Conservation (phyloP, 2,329 filamentous ascomycete species). For the Penicillium thymicola region DNA sequence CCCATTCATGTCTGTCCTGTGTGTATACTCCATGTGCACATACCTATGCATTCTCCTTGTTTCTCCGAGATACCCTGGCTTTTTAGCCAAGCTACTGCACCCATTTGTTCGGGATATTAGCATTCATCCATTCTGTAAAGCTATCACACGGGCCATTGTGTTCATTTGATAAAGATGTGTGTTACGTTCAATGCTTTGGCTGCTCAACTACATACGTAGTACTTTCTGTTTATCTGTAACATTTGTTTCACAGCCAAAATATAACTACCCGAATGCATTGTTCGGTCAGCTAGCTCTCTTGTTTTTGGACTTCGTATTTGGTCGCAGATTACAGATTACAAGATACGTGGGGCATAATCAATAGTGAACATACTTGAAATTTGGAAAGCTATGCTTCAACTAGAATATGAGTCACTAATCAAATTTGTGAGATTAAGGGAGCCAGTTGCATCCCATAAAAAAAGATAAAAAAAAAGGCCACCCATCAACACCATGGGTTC, state of each 20-base stretch:
- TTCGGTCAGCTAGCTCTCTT: not conserved
- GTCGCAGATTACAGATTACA: not conserved
- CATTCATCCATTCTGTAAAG: not conserved
- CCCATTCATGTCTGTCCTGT: not conserved
- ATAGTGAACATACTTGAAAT: conserved; percentile 3
- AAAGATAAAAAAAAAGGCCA: not conserved
- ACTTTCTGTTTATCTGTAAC: not conserved
- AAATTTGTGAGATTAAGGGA: conserved; percentile 8
- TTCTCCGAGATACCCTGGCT: conserved; percentile 12
- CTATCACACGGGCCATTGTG: not conserved
- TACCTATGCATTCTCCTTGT: conserved; percentile 6
- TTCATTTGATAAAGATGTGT: not conserved
- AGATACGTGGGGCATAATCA: not conserved
- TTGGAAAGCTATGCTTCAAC: conserved; percentile 6
- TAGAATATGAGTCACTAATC: conserved; percentile 7
- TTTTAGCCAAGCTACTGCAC: not conserved
- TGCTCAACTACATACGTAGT: not conserved
- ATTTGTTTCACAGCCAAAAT: not conserved
- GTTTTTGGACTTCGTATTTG: not conserved
- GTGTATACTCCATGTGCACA: conserved; percentile 9
- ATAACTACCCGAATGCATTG: not conserved
- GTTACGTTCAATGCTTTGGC: not conserved
- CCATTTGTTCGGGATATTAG: not conserved
- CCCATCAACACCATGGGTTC: not conserved
- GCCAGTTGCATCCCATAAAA: conserved; percentile 3